A percentile compares a stretch with the other conserved stretches of the same genome.
phyloP scores from a whole-genome alignment of 1,284 basidiomycete genomes.

The Pisolithus thermaeus region DNA sequence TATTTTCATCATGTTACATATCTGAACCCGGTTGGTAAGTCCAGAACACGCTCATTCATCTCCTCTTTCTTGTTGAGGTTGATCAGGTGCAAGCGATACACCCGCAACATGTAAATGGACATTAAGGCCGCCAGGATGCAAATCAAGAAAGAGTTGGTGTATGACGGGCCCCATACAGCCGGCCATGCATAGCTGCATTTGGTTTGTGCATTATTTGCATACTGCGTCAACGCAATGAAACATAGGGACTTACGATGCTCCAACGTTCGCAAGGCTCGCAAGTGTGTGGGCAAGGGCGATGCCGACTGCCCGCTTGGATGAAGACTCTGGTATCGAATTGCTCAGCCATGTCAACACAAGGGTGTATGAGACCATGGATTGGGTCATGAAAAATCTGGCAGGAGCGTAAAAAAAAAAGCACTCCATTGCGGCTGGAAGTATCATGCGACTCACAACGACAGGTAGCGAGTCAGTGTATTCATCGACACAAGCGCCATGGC shows the following conservation, averaged over 20 bases:
- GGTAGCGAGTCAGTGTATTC: slow-evolving; percentile 45
- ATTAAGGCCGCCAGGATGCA: slow-evolving; percentile 44
- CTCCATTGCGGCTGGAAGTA: background rate
- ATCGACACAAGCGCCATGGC: slow-evolving; percentile 51
- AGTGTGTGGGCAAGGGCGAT: slow-evolving; percentile 49
- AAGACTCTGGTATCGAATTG: slow-evolving; percentile 46
- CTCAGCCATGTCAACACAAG: slow-evolving; percentile 47
- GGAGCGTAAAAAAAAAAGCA: background rate
- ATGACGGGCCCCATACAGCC: slow-evolving; percentile 32
- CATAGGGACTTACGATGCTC: slow-evolving; percentile 39
- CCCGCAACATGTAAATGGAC: slow-evolving; percentile 47
- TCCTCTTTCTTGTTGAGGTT: slow-evolving; percentile 42
- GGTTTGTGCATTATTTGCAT: too few species aligned
- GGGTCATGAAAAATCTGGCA: slow-evolving; percentile 49
- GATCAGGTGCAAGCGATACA: slow-evolving; percentile 46
- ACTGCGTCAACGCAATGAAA: background rate
- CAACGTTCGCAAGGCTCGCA: slow-evolving; percentile 46
- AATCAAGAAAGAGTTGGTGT: slow-evolving; percentile 36
- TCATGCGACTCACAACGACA: slow-evolving; percentile 35
- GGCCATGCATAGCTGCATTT: slow-evolving; percentile 37
- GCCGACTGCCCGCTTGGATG: slow-evolving; percentile 46
- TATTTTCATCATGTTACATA: slow-evolving; percentile 33
- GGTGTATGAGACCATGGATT: slow-evolving; percentile 46
- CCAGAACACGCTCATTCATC: too few species aligned
- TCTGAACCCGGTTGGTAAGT: slow-evolving; percentile 35